These are phyloP conservation scores for Lagenaria siceraria DNA, from an alignment of 306 rosid species.

Conservation along the genomic window DNA sequence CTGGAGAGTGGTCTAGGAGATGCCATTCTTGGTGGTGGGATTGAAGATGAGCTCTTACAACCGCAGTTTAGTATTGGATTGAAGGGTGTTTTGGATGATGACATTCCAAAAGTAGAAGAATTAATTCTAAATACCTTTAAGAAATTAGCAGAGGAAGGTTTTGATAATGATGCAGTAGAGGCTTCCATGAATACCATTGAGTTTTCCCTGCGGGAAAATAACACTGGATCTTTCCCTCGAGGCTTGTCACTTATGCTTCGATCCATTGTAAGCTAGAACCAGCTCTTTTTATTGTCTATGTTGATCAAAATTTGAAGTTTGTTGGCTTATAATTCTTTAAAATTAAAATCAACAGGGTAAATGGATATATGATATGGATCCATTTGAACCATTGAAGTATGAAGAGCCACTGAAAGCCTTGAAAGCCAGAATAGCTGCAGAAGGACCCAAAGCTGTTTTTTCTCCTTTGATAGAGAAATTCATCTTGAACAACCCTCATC, in stretches of 20 bases:
- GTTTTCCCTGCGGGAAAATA: slow-evolving; percentile 94
- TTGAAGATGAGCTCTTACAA: slow-evolving; percentile 94
- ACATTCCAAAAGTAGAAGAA: slow-evolving; percentile 79
- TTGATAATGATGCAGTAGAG: slow-evolving; percentile 79
- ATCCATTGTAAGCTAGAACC: slow-evolving; percentile 59
- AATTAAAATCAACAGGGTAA: slow-evolving; percentile 45
- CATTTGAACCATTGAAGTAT: slow-evolving; percentile 85
- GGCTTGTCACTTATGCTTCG: slow-evolving; percentile 94
- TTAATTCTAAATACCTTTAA: slow-evolving; percentile 44
- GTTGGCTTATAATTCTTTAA: neutral
- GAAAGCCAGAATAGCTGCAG: slow-evolving; percentile 70
- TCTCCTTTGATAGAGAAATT: slow-evolving; percentile 82
- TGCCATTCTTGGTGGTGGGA: slow-evolving; percentile 94
- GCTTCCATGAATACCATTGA: slow-evolving; percentile 99
- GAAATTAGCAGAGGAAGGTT: slow-evolving; percentile 79
- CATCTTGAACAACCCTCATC: slow-evolving; percentile 76
- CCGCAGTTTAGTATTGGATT: slow-evolving; percentile 93
- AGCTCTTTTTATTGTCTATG: slow-evolving; percentile 1
- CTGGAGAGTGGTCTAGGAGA: slow-evolving; percentile 96
- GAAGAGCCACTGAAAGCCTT: slow-evolving; percentile 82
- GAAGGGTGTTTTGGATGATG: slow-evolving; percentile 71
- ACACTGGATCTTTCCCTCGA: slow-evolving; percentile 96
- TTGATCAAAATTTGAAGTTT: neutral
- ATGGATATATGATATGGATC: slow-evolving; percentile 98
- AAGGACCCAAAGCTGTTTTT: slow-evolving; percentile 83